Evolutionary conservation across 2,329 filamentous ascomycete genomes (phyloP), one percentile per base, ranked within the genome.

Genomic region (Trichoderma atroviride): DNA sequence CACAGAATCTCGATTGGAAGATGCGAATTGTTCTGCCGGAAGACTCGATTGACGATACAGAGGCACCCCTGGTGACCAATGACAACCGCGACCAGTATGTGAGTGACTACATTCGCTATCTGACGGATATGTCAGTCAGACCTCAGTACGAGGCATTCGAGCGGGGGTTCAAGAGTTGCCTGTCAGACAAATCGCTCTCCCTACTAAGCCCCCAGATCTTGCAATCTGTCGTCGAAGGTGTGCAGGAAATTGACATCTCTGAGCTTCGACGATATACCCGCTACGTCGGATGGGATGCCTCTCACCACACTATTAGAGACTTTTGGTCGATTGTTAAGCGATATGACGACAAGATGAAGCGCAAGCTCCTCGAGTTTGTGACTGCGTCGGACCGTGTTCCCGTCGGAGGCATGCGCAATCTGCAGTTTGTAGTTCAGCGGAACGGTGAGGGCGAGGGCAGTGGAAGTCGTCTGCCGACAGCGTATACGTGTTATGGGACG

Each of bases 401-500:
- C 0, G 92, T 97, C 0, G 94, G 92, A 24, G 96, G 96, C 3
- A 89, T 94, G 76, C 87, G 88, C 72, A 93, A 92, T 74, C 83
- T 98, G 58, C 89, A 92, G 75, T 98, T 98, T 79, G 88, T 92
- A 16, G 86, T 99, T 55, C 91, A 95, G 79, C 89, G 87, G 75
- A 93, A 94, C 76, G 89, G 92, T 19, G 84, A 89, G 67, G 91
- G 87, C 72, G 81, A 84, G 7, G 83, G 81, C 2, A 81, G 83
- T 1, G 76, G 78, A 3, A 86, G 85, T 0, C 86, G 87, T 72
- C 76, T 99, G 74, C 96, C 96, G 4, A 97, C 92, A 5, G 95
- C 93, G 71, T 91, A 94, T 75, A 99, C 96, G 0, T 99, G 96
- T 79, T 98, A 97, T 81, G 93, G 95, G 1, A 94, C 92, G 59